Conservation (phyloP, 495 filamentous ascomycete genomes). For the Niebla homalea region DNA sequence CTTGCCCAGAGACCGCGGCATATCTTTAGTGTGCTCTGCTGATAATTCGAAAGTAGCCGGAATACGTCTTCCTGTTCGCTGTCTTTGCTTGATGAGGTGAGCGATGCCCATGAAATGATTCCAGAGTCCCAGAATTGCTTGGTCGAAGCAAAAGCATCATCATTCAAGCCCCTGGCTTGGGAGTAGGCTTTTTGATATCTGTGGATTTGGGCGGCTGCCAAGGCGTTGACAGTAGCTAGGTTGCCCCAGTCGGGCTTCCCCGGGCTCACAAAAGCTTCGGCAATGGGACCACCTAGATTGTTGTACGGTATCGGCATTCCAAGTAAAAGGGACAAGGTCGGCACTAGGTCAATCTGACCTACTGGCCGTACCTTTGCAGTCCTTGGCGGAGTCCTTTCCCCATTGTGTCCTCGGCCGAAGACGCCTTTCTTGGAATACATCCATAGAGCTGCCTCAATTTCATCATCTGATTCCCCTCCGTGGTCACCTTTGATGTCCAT, state of each 20-base stretch:
- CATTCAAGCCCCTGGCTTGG: conserved; percentile 46
- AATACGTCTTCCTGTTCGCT: conserved; percentile 33
- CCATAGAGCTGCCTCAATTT: conserved; percentile 90
- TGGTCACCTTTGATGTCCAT: conserved; percentile 98
- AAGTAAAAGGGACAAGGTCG: conserved; percentile 73
- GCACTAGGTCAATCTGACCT: conserved; percentile 93
- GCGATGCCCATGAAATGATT: conserved; percentile 30
- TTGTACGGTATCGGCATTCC: conserved; percentile 94
- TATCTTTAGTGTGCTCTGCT: conserved; percentile 61
- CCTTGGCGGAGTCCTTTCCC: conserved; percentile 48
- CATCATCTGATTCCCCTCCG: conserved; percentile 89
- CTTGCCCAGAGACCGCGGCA: conserved; percentile 81
- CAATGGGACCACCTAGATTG: conserved; percentile 88
- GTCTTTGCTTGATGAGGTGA: conserved; percentile 24
- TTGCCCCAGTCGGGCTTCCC: conserved; percentile 57
- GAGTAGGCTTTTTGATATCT: conserved; percentile 66
- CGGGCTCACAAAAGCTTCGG: conserved; percentile 74
- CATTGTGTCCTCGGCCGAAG: conserved; percentile 63
- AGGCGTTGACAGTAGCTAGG: conserved; percentile 57
- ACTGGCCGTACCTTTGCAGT: conserved; percentile 68
- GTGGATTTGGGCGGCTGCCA: conserved; percentile 77
- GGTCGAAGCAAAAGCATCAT: conserved; percentile 40
- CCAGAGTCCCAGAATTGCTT: conserved; percentile 45
- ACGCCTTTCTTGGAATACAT: conserved; percentile 82
- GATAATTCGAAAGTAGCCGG: conserved; percentile 55